These are phyloP conservation scores for Sistotremastrum niveocremeum DNA, from an alignment of 768 basidiomycete species.

Conservation along the genomic window DNA sequence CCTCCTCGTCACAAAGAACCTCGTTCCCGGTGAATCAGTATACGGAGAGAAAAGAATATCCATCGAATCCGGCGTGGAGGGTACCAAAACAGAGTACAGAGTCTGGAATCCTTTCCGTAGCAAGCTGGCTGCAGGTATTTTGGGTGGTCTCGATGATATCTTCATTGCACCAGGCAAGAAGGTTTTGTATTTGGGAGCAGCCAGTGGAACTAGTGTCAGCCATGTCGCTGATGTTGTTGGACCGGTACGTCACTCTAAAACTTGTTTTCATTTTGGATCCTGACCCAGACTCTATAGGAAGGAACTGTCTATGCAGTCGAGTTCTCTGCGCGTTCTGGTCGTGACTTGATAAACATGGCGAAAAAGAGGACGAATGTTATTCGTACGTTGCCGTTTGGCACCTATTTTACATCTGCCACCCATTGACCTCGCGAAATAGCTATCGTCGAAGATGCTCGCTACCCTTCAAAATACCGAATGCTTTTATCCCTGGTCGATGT, in stretches of 20 bases:
- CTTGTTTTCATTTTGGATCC: constrained; percentile 1
- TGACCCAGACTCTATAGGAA: constrained; percentile 35
- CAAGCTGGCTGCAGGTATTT: constrained; percentile 92
- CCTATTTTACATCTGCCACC: background rate
- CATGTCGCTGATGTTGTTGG: constrained; percentile 99
- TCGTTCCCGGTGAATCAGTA: constrained; percentile 94
- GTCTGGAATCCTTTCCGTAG: constrained; percentile 99
- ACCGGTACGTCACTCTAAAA: constrained; percentile 37
- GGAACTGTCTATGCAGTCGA: constrained; percentile 98
- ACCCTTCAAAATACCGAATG: constrained; percentile 96
- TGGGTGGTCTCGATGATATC: constrained; percentile 89
- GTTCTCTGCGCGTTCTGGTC: constrained; percentile 91
- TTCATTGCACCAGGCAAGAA: constrained; percentile 89
- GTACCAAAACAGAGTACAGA: constrained; percentile 87
- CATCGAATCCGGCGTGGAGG: constrained; percentile 61
- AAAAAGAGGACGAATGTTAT: constrained; percentile 99
- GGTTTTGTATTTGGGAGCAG: constrained; percentile 95
- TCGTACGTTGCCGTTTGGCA: constrained; percentile 40
- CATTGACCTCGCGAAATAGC: constrained; percentile 28
- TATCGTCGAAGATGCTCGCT: constrained; percentile 93
- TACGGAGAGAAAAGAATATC: constrained; percentile 98
- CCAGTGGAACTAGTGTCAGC: constrained; percentile 93
- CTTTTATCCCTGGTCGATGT: constrained; percentile 91
- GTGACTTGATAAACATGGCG: constrained; percentile 98
- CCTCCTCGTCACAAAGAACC: constrained; percentile 93